phyloP scores from a whole-genome alignment of 2,329 filamentous ascomycete species.

The Waltergamsia citrina region DNA sequence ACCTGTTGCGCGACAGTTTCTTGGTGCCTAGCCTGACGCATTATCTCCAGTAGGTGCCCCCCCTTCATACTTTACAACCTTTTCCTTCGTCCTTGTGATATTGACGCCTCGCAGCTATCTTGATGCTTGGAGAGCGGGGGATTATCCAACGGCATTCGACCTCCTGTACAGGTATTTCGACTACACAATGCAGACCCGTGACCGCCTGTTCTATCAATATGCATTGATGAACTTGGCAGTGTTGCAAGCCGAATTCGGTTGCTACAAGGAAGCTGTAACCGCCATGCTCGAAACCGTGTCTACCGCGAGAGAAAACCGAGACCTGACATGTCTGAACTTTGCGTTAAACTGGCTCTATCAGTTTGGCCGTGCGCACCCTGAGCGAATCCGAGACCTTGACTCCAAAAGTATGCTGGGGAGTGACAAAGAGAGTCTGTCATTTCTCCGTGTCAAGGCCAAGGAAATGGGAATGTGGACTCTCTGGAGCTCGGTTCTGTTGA shows the following conservation, averaged over 20 bases:
- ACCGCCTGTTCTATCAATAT: slow-evolving; percentile 87
- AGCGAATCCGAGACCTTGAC: slow-evolving; percentile 60
- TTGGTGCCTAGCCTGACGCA: slow-evolving; percentile 65
- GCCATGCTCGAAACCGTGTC: slow-evolving; percentile 93
- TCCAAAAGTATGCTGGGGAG: slow-evolving; percentile 66
- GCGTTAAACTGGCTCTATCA: slow-evolving; percentile 94
- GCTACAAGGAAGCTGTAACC: slow-evolving; percentile 78
- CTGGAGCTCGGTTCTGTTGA: slow-evolving; percentile 73
- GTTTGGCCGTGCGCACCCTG: slow-evolving; percentile 77
- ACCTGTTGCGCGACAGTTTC: slow-evolving; percentile 56
- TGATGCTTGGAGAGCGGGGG: slow-evolving; percentile 84
- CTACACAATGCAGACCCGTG: slow-evolving; percentile 80
- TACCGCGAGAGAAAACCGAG: slow-evolving; percentile 87
- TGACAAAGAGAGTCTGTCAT: slow-evolving; percentile 72
- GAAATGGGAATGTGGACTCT: slow-evolving; percentile 81
- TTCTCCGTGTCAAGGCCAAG: slow-evolving; percentile 76
- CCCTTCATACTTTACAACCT: slow-evolving; percentile 7
- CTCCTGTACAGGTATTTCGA: slow-evolving; percentile 92
- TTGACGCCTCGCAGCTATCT: slow-evolving; percentile 52
- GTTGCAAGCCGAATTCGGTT: slow-evolving; percentile 91
- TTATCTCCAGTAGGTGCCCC: slow-evolving; percentile 51
- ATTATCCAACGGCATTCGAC: slow-evolving; percentile 85
- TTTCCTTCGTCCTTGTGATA: not conserved
- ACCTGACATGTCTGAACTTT: slow-evolving; percentile 89
- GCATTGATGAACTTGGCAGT: slow-evolving; percentile 89